Evolutionary conservation across 2,329 filamentous ascomycete species (phyloP).

Genomic region (Boeremia lycopersici): DNA sequence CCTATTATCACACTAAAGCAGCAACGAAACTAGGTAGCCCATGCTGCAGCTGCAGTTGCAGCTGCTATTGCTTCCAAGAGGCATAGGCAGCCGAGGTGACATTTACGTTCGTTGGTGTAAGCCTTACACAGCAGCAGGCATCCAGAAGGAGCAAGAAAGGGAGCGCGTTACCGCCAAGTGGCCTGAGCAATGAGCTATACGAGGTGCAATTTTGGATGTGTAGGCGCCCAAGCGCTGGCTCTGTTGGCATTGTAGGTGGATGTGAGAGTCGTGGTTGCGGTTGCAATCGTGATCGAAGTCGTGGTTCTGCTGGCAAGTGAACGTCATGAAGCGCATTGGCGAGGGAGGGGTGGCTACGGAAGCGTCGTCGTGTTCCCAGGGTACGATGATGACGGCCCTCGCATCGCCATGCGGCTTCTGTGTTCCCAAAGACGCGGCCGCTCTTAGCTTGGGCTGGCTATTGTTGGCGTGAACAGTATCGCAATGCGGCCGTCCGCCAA

Average conservation of each 20-base stretch:
- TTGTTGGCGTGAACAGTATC: slow-evolving; percentile 3
- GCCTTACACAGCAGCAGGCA: slow-evolving; percentile 10
- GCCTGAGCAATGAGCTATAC: slow-evolving; percentile 3
- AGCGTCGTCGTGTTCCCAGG: neutral
- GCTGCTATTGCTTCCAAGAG: neutral
- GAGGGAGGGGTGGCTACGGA: neutral
- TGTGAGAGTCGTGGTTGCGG: neutral
- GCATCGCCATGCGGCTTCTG: slow-evolving; percentile 7
- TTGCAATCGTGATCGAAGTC: neutral
- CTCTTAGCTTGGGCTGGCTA: slow-evolving; percentile 5
- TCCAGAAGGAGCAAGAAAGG: slow-evolving; percentile 9
- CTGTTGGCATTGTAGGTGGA: neutral
- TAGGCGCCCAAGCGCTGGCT: slow-evolving; percentile 1
- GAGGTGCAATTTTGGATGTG: slow-evolving; percentile 9
- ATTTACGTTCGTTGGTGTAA: slow-evolving; percentile 2
- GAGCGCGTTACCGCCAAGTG: slow-evolving; percentile 8
- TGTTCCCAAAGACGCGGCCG: neutral
- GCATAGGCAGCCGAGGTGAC: neutral
- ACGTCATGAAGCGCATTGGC: neutral
- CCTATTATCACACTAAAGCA: neutral
- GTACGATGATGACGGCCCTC: slow-evolving; percentile 4
- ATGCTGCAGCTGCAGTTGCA: no score
- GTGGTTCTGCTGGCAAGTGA: neutral
- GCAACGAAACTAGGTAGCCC: neutral
- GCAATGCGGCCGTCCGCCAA: neutral